Conservation (phyloP, 805 yeast species). For the Candida sithepensis region DNA sequence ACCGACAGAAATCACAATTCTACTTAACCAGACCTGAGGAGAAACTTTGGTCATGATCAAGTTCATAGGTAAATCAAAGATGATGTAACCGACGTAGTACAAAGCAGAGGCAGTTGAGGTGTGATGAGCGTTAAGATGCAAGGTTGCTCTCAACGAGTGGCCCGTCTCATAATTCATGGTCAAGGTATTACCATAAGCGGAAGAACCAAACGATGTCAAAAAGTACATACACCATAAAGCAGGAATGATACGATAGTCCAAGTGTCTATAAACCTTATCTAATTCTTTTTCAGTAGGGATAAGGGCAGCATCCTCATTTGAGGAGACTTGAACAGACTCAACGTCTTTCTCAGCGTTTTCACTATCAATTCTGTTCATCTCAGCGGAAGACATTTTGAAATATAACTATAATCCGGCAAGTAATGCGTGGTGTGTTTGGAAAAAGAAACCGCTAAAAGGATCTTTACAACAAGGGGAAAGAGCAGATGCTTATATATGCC, state of each 20-base stretch:
- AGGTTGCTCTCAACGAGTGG: conserved; percentile 55
- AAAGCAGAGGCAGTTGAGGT: conserved; percentile 74
- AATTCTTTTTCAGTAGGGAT: conserved; percentile 25
- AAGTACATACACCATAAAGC: conserved; percentile 80
- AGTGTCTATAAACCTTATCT: conserved; percentile 54
- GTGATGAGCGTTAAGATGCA: conserved; percentile 52
- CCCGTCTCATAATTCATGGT: conserved; percentile 68
- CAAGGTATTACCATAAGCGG: conserved; percentile 72
- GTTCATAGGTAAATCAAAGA: conserved; percentile 88
- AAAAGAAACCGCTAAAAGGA: background rate
- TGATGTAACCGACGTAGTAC: conserved; percentile 76
- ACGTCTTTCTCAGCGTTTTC: conserved; percentile 1
- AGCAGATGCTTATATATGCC: background rate
- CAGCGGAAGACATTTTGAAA: background rate
- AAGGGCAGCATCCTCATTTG: background rate
- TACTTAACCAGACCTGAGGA: conserved; percentile 81
- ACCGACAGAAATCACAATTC: conserved; percentile 77
- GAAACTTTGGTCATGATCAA: conserved; percentile 76
- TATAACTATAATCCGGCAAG: background rate
- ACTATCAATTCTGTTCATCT: background rate
- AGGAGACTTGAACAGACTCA: background rate
- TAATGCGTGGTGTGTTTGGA: background rate
- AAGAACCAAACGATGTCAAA: conserved; percentile 72
- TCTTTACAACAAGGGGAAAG: background rate
- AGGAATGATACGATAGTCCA: conserved; percentile 73